Base-by-base conservation (phyloP, 2,329 filamentous ascomycete genomes). In the Penicillium nordicum region DNA sequence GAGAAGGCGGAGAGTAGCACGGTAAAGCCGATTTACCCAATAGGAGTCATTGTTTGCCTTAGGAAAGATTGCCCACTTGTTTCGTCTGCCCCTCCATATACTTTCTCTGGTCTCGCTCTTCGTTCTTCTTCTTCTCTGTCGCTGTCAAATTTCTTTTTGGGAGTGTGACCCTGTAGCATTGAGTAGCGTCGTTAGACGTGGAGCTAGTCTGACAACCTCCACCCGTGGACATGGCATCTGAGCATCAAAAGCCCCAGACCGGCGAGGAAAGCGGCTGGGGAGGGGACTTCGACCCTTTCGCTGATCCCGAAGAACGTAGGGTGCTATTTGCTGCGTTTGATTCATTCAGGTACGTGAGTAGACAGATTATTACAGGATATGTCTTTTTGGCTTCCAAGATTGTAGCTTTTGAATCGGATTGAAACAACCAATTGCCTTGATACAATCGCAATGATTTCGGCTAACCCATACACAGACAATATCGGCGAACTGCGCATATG, bases 251-350 rank as follows among this genome's bases (percentile, higher is more conserved):
- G 18, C 40, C 48, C 41, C 40, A 50, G 10, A 47, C 50, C 12
- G 60, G 44, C 42, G 61, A 62, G 44, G 53, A 29, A 57, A 60
- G 21, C 41, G 67, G 62, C 48, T 89, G 86, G 86, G 76, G 76
- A 34, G 86, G 84, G 3, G 80, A 87, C 50, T 85, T 86, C 61
- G 83, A 88, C 55, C 82, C 84, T 16, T 80, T 88, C 47, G 78
- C 84, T 10, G 92, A 97, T 66, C 85, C 87, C 0, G 91, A 95
- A 61, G 93, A 99, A 76, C 80, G 86, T 47, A 82, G 82, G 59
- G 91, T 95, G 47, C 82, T 97, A 10, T 90, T 89, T 72, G 87
- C 86, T 49, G 88, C 92, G 2, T 76, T 97, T 51, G 91, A 96
- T 77, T 97, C 93, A 11, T 97, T 94, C 74, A 82, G 87, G 92